phyloP scores from a whole-genome alignment of 2,329 filamentous ascomycete genomes.

The Arthrinium puccinioides region DNA sequence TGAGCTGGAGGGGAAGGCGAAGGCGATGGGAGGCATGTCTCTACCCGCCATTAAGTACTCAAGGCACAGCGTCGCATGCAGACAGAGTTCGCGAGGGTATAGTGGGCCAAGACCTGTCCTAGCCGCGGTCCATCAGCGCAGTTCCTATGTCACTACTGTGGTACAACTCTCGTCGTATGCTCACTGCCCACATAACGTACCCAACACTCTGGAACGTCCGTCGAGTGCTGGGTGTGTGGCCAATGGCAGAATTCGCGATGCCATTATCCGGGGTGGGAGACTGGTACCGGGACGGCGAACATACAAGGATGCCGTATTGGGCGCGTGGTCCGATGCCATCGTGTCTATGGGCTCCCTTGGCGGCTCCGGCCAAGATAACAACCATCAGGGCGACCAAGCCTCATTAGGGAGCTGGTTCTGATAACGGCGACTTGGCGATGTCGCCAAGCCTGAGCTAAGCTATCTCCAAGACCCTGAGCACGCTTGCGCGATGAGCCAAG shows the following conservation, averaged over 20 bases:
- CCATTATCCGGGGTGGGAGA: not conserved
- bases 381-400: not conserved
- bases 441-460: not conserved
- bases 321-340: not conserved
- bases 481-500: too few relatives aligned
- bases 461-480: not conserved
- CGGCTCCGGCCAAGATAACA: not conserved
- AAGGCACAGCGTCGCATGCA: not conserved
- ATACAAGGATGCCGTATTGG: not conserved
- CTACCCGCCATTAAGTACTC: not conserved
- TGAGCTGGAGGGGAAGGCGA: not conserved
- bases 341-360: not conserved
- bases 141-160: not conserved
- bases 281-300: not conserved
- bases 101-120: not conserved
- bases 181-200: not conserved
- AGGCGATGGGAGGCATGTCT: not conserved
- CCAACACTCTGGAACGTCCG: not conserved
- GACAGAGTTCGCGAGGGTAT: not conserved
- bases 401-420: not conserved
- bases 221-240: not conserved
- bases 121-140: not conserved
- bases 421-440: not conserved
- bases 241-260: not conserved
- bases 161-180: too few relatives aligned